Conservation (phyloP, 768 basidiomycete species). For the Hydnum rufescens region DNA sequence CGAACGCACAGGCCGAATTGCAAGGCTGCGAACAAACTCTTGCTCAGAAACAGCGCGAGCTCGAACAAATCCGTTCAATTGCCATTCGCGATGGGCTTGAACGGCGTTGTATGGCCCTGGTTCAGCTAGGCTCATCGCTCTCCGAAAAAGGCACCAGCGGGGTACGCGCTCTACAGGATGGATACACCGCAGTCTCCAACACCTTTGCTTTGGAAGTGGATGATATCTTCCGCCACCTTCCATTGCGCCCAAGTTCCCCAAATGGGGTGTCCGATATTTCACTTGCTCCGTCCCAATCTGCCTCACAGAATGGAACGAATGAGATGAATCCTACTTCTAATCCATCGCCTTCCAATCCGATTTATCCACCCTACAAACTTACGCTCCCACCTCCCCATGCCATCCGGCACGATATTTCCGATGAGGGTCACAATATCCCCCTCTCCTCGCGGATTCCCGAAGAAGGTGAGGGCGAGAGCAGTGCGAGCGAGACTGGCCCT, state of each 20-base stretch:
- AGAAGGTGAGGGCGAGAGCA: background rate
- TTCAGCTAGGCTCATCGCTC: slow-evolving; percentile 52
- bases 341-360: too few species aligned
- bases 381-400: too few species aligned
- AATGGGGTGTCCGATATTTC: slow-evolving; percentile 19
- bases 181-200: slow-evolving; percentile 1
- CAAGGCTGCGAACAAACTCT: slow-evolving; percentile 69
- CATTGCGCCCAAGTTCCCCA: background rate
- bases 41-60: slow-evolving; percentile 44
- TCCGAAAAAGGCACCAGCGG: slow-evolving; percentile 45
- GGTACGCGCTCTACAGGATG: slow-evolving; percentile 24
- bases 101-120: slow-evolving; percentile 40
- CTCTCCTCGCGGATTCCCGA: too few species aligned
- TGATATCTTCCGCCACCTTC: slow-evolving; percentile 29
- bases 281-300: slow-evolving; percentile 56
- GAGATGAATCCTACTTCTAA: background rate
- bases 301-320: slow-evolving; percentile 31
- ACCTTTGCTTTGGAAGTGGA: too few species aligned
- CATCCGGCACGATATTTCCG: too few species aligned
- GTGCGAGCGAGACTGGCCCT: background rate
- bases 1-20: slow-evolving; percentile 44
- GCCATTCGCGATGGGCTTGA: slow-evolving; percentile 43
- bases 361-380: too few species aligned
- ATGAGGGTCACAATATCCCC: too few species aligned
- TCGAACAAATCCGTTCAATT: slow-evolving; percentile 31